Evolutionary conservation across 345 rosid species (phyloP), one percentile per base, ranked within the genome.

Genomic region (Raphanus sativus): DNA sequence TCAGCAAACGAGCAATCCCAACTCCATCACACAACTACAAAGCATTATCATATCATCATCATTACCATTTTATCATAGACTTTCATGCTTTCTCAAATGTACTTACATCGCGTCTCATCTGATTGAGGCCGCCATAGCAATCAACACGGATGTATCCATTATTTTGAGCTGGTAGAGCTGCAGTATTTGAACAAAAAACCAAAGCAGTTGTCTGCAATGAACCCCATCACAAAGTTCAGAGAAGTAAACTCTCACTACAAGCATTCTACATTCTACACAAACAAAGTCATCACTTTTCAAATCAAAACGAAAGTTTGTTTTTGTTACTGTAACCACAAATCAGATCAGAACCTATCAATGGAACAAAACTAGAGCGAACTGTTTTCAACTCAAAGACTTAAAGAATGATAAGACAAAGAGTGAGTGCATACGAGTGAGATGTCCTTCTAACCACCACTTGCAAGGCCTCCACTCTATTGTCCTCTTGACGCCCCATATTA

Each of bases 91-190:
- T 48, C 8, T 34, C 11, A 40, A 73, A 83, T n/a, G n/a, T n/a
- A n/a, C 97, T 90, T 78, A 94, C 98, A 82, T 94, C 98, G 83
- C 98, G 86, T 83, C 97, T 88, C 98, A 94, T 92, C 83, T 95
- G 94, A 88, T 92, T 95, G 77, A 92, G 90, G 61, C 99, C 98
- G 55, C 99, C 98, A 75, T 84, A 92, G 85, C 99, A 95, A 87
- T 95, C 92, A 77, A 95, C 86, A 4, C 93, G 96, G 29, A 95
- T 89, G 80, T 87, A 95, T 75, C 99, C 99, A 87, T 87, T 91
- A 83, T 80, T 91, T 71, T 85, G 62, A 3, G 81, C 85, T 0
- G 90, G 90, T 8, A 87, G 91, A 93, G 90, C 99, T 92, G 89
- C 58, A 52, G 58, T 2, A 50, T 50, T 50, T 48, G 55, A 91